Evolutionary conservation across 2,329 filamentous ascomycete species (phyloP), one percentile per base, ranked within the genome.

Genomic region (Ambrosiella beaveri): DNA sequence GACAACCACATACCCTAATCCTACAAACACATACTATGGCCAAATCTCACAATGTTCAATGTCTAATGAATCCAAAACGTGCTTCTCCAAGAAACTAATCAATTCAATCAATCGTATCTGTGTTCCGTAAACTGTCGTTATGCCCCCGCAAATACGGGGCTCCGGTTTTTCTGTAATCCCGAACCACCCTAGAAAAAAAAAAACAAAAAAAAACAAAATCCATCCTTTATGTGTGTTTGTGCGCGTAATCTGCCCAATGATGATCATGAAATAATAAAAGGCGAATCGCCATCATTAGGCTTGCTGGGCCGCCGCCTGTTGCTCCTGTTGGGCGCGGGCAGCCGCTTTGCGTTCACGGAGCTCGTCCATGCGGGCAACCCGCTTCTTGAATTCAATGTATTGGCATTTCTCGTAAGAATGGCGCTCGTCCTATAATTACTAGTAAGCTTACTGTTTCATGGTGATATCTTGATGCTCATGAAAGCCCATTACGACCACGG

Each of bases 331-430:
- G 94, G 71, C 91, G 81, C 67, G 79, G 83, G 62, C 88, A 27
- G 27, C 89, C 60, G 74, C 81, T 80, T 94, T 95, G 61, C 86
- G 82, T 64, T 82, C 90, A 69, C 89, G 81, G 68, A 98, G 74
- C 76, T 98, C 90, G 67, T 97, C 83, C 93, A 98, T 98, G 83
- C 95, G 97, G 68, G 86, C 88, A 63, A 98, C 93, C 60, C 93
- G 84, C 79, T 91, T 88, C 82, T 95, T 95, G 79, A 98, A 98
- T 71, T 97, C 93, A 63, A 86, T 86, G 73, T 98, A 98, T 69
- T 98, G 93, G 81, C 93, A 98, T 73, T 97, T 97, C 71, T 98
- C 93, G 78, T 98, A 98, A 68, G 84, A 85, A 74, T 98, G 93
- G 76, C 93, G 80, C 78, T 98, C 93, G 71, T 89, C 83, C 93